phyloP scores from a whole-genome alignment of 345 rosid species.

The Pistacia vera region DNA sequence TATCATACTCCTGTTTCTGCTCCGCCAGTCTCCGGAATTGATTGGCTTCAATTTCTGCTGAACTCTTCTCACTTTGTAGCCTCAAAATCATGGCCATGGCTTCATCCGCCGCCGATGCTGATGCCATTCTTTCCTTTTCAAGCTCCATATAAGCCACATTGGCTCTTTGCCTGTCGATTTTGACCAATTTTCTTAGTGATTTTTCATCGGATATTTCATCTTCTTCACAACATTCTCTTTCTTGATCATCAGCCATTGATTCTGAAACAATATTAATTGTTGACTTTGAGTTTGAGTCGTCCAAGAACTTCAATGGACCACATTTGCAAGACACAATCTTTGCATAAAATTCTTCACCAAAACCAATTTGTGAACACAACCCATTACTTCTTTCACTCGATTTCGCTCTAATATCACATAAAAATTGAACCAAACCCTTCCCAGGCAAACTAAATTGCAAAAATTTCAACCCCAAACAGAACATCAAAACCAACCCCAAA shows the following conservation, averaged over 20 bases:
- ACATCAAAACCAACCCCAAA: conserved; percentile 40
- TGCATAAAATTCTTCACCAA: conserved; percentile 21
- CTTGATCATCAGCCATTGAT: conserved; percentile 25
- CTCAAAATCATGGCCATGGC: conserved; percentile 86
- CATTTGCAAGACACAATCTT: conserved; percentile 21
- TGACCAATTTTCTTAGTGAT: conserved; percentile 59
- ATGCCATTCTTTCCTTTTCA: conserved; percentile 75
- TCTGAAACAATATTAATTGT: conserved; percentile 6
- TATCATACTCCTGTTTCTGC: conserved; percentile 55
- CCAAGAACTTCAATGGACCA: conserved; percentile 23
- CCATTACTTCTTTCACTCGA: conserved; percentile 17
- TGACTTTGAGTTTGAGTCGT: conserved; percentile 19
- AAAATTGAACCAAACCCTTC: conserved; percentile 27
- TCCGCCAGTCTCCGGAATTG: conserved; percentile 58
- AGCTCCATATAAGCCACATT: conserved; percentile 47
- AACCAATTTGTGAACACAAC: conserved; percentile 21
- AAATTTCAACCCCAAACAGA: conserved; percentile 38
- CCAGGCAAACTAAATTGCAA: conserved; percentile 31
- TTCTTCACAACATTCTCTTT: conserved; percentile 40
- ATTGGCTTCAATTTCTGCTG: conserved; percentile 57
- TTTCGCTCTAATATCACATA: conserved; percentile 29
- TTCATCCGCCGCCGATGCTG: conserved; percentile 73
- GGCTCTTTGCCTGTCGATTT: conserved; percentile 56
- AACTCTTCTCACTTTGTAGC: conserved; percentile 71
- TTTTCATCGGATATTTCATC: conserved; percentile 55